phyloP scores from a whole-genome alignment of 345 rosid genomes.

The Populus euphratica region DNA sequence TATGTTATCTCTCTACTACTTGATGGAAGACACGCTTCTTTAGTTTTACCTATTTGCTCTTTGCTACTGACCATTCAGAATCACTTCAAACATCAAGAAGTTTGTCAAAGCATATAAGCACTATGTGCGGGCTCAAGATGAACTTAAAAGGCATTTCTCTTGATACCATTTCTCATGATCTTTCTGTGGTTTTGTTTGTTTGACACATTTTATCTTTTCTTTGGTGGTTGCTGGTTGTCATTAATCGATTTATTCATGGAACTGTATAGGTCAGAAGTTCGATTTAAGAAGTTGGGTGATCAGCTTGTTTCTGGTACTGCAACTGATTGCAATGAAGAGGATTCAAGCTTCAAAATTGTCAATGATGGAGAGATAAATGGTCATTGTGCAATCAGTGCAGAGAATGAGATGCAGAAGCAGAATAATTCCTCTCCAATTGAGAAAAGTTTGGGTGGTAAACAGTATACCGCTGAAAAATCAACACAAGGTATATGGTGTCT shows the following conservation, averaged over 20 bases:
- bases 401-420: conserved; percentile 37
- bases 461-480: conserved; percentile 33
- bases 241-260: conserved; percentile 6
- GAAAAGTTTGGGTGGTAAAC: conserved; percentile 39
- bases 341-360: conserved; percentile 50
- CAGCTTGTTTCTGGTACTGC: conserved; percentile 55
- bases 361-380: conserved; percentile 60
- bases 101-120: conserved; percentile 66
- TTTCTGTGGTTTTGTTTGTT: neutral
- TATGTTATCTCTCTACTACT: neutral
- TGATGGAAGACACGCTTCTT: conserved; percentile 12
- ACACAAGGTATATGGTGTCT: conserved; percentile 36
- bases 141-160: conserved; percentile 58
- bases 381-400: conserved; percentile 31
- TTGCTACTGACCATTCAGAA: conserved; percentile 46
- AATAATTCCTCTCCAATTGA: conserved; percentile 34
- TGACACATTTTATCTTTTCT: neutral
- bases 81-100: conserved; percentile 67
- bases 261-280: conserved; percentile 64
- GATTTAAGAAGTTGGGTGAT: conserved; percentile 63
- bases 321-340: conserved; percentile 56
- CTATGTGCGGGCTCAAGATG: conserved; percentile 55
- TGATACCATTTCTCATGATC: neutral
- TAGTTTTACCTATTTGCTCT: conserved; percentile 12
- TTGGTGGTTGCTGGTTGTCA: conserved; percentile 8